A percentile compares a stretch with the other conserved stretches of the same genome.
These are phyloP conservation scores for Leucaena leucocephala DNA, from an alignment of 306 rosid genomes.

Conservation along the genomic window DNA sequence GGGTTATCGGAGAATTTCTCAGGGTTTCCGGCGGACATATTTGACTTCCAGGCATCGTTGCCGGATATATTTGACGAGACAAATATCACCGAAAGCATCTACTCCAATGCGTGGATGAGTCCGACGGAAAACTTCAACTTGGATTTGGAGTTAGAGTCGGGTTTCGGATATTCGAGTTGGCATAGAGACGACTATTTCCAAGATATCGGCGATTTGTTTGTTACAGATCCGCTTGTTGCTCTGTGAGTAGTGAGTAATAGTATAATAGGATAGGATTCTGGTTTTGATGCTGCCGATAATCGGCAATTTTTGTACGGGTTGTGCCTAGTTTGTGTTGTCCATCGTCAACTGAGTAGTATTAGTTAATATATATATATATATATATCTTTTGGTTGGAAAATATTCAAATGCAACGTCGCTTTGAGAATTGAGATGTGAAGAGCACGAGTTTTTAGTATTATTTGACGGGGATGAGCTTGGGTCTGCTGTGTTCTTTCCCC, in stretches of 20 bases:
- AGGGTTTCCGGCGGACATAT: conserved; percentile 51
- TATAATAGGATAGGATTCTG: neutral
- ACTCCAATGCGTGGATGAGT: conserved; percentile 32
- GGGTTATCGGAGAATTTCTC: conserved; percentile 53
- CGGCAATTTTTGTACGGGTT: conserved; percentile 60
- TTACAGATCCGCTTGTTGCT: conserved; percentile 64
- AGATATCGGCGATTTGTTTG: conserved; percentile 82
- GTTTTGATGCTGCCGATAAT: conserved; percentile 37
- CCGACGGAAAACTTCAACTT: conserved; percentile 46
- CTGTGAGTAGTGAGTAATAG: conserved; percentile 28
- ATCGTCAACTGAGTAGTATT: neutral
- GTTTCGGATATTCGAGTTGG: conserved; percentile 37
- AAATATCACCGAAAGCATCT: conserved; percentile 25
- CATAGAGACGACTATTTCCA: conserved; percentile 63
- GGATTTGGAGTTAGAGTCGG: conserved; percentile 7
- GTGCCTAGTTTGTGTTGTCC: no score
- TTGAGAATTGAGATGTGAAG: neutral
- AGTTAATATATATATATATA: neutral
- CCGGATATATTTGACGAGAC: conserved; percentile 45
- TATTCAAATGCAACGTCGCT: neutral
- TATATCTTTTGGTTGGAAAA: neutral
- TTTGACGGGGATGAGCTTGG: no score
- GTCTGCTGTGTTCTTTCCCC: no score
- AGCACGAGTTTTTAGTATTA: neutral
- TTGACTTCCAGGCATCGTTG: conserved; percentile 54